Conservation (phyloP, 805 yeast species). For the Torulaspora delbrueckii region DNA sequence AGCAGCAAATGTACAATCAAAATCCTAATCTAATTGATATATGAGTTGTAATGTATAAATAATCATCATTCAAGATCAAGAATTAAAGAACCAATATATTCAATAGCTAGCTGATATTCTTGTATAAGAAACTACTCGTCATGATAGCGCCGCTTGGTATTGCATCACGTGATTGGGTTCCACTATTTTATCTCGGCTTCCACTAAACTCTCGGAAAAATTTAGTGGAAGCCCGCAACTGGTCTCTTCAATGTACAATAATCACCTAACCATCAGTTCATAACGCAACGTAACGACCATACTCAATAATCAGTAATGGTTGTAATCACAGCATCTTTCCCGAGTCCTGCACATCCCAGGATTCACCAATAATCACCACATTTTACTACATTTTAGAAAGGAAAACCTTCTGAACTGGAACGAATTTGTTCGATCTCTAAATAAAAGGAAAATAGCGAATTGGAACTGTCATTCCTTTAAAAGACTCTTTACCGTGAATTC, state of each 20-base stretch:
- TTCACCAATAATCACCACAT: constrained; percentile 2
- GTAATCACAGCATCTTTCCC: background rate
- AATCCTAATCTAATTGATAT: constrained; percentile 32
- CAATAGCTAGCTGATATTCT: background rate
- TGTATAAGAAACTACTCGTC: too few species aligned
- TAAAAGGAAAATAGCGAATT: constrained; percentile 7
- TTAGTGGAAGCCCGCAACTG: constrained; percentile 2
- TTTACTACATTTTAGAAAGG: background rate
- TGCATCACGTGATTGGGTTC: background rate
- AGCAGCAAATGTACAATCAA: constrained; percentile 17
- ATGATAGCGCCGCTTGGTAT: constrained; percentile 7
- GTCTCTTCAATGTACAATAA: background rate
- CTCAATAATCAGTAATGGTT: background rate
- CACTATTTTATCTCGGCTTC: background rate
- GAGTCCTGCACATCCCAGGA: constrained; percentile 2
- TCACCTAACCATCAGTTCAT: constrained; percentile 11
- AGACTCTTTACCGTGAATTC: background rate
- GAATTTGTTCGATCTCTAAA: background rate
- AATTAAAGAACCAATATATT: background rate
- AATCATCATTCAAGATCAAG: background rate
- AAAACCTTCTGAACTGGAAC: background rate
- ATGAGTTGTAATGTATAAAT: constrained; percentile 11
- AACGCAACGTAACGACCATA: constrained; percentile 8
- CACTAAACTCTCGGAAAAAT: constrained; percentile 2
- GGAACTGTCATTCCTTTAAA: background rate